Base-by-base conservation (phyloP, 768 basidiomycete genomes). In the Russula ochroleuca region DNA sequence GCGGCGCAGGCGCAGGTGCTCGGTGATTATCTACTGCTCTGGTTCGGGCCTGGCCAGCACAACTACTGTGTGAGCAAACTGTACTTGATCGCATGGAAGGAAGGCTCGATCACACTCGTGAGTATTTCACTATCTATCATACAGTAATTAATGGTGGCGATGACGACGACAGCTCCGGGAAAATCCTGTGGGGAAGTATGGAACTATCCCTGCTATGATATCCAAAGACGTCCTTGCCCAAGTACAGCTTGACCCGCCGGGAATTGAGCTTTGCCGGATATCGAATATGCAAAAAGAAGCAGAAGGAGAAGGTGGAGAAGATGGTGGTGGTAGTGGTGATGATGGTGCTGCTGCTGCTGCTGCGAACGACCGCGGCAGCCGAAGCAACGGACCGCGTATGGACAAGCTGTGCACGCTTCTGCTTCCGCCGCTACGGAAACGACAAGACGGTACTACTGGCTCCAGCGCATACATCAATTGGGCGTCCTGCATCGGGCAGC, bases 81-180 rank as follows among this genome's bases (percentile, higher is more conserved):
- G 9, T 43, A 47, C 45, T 14, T 64, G 58, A 54, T 59, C 13
- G 53, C 53, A 56, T 64, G 63, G 59, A 64, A 64, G 52, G 38
- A 40, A 31, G 51, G 57, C 40, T 31, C 21, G 9, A 10, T 63
- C 28, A 37, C 43, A 2, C 41, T 57, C 14, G 49, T 63, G 40
- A 49, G 62, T 9, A 15, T 28, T 48, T 23, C 21, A 5, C 5
- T 28, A 25, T 25, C 11, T 11, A 23, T 25, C 14, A 28, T 49
- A 17, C 21, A 38, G 10, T 15, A 23, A 54, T 25, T 5, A 25
- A 23, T n/a, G 8, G 8, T 43, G 4, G 14, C 40, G 25, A 40
- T 33, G 15, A 41, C 10, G 51, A 53, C 38, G 52, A 40, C 47
- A 64, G 45, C 35, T 59, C 45, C 37, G 37, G 11, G 57, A 59